phyloP scores from a whole-genome alignment of 148 eudicot genomes.

The Cornus kousa region DNA sequence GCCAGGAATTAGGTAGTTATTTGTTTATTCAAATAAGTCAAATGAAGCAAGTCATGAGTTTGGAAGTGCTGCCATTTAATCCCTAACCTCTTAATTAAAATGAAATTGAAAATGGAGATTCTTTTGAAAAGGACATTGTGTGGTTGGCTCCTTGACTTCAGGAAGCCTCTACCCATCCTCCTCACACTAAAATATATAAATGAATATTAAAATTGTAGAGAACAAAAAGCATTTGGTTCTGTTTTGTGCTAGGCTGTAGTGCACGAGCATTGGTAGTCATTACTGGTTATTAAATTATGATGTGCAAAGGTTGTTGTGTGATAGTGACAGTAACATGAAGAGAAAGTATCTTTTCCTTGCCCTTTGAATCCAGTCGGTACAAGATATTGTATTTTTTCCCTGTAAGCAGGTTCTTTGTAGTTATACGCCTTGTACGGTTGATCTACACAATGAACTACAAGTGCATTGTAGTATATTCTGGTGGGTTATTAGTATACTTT shows the following conservation, averaged over 20 bases:
- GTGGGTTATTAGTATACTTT: neutral
- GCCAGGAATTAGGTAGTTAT: neutral
- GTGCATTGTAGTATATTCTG: neutral
- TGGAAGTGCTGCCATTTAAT: neutral
- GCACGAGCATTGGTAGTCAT: constrained; percentile 11
- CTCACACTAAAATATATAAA: constrained; percentile 9
- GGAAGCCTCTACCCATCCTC: constrained; percentile 24
- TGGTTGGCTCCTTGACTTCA: constrained; percentile 33
- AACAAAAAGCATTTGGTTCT: constrained; percentile 21
- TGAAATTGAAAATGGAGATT: constrained; percentile 20
- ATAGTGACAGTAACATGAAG: constrained; percentile 12
- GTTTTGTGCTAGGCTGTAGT: constrained; percentile 31
- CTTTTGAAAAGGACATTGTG: constrained; percentile 22
- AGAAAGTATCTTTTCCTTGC: constrained; percentile 12
- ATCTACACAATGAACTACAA: neutral
- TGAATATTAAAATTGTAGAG: constrained; percentile 8
- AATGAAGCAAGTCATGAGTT: constrained; percentile 22
- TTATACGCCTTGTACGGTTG: neutral
- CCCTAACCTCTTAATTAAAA: neutral
- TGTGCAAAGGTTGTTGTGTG: constrained; percentile 19
- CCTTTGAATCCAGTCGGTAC: constrained; percentile 27
- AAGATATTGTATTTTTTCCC: neutral
- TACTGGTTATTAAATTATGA: constrained; percentile 12
- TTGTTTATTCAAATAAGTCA: constrained; percentile 6
- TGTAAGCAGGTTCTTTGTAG: neutral